phyloP scores from a whole-genome alignment of 2,329 filamentous ascomycete genomes.

The Aspergillus thermomutatus region DNA sequence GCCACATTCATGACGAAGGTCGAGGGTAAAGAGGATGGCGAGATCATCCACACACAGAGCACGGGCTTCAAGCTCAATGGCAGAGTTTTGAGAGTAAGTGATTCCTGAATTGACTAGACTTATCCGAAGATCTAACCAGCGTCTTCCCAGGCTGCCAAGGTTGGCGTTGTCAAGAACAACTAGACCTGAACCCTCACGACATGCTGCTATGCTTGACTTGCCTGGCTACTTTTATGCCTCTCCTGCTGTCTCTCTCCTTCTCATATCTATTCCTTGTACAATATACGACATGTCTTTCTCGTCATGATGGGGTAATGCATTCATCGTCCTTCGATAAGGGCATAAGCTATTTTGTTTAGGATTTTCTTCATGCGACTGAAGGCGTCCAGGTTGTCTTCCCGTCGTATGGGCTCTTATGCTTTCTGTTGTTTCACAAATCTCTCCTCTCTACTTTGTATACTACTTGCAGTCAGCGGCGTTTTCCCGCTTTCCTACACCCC shows the following conservation, averaged over 20 bases:
- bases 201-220: neutral
- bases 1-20: conserved; percentile 91
- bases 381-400: conserved; percentile 29
- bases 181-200: conserved; percentile 25
- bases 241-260: conserved; percentile 2
- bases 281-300: conserved; percentile 31
- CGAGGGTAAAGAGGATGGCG: conserved; percentile 82
- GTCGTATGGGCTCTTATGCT: conserved; percentile 18
- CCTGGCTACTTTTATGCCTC: conserved; percentile 2
- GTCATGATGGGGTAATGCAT: conserved; percentile 23
- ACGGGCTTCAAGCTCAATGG: conserved; percentile 96
- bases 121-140: conserved; percentile 9
- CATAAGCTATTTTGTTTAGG: conserved; percentile 9
- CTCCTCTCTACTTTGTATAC: conserved; percentile 34
- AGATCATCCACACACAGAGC: conserved; percentile 87
- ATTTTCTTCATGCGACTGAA: conserved; percentile 27
- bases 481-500: conserved; percentile 8
- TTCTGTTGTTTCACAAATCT: conserved; percentile 27
- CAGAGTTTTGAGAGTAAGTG: conserved; percentile 67
- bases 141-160: conserved; percentile 69
- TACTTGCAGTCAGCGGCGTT: conserved; percentile 20
- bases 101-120: neutral
- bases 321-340: neutral
- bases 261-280: conserved; percentile 28
- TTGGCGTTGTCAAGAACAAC: conserved; percentile 87